A percentile compares a stretch with the other conserved stretches of the same genome.
These are phyloP conservation scores for Tolypocladium album DNA, from an alignment of 2,329 filamentous ascomycete genomes.

Conservation along the genomic window DNA sequence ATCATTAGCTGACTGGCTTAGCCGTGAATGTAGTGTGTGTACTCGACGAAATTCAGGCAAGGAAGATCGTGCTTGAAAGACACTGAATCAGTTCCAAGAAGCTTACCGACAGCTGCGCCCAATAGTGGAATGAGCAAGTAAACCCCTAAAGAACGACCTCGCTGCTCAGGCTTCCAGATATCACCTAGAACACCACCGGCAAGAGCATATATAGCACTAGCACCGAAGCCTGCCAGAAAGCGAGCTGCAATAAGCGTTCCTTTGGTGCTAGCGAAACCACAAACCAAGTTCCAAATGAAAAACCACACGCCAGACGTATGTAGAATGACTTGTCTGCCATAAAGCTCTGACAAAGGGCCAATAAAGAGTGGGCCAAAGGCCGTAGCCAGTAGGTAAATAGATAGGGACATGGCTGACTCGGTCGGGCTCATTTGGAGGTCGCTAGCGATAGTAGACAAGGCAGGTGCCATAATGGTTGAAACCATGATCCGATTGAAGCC, in stretches of 20 bases:
- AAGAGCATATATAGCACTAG: constrained; percentile 32
- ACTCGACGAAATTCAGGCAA: too few species aligned
- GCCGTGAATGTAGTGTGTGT: background rate
- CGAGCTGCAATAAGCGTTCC: constrained; percentile 30
- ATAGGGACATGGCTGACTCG: too few species aligned
- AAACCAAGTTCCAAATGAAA: constrained; percentile 35
- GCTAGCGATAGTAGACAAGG: too few species aligned
- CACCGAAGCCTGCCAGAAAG: constrained; percentile 37
- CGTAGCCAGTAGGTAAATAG: too few species aligned
- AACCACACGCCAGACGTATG: constrained; percentile 37
- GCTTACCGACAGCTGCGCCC: constrained; percentile 21
- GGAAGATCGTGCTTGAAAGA: too few species aligned
- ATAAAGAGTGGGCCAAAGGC: too few species aligned
- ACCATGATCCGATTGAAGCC: constrained; percentile 41
- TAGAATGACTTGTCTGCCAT: constrained; percentile 29
- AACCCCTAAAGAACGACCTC: constrained; percentile 27
- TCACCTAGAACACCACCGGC: constrained; percentile 36
- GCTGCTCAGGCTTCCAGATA: constrained; percentile 32
- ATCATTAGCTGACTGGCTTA: background rate
- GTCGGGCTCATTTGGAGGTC: too few species aligned
- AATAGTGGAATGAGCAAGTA: constrained; percentile 29
- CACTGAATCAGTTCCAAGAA: too few species aligned
- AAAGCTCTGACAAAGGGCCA: constrained; percentile 36
- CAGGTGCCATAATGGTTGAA: too few species aligned
- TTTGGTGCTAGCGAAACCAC: constrained; percentile 28